These are phyloP conservation scores for Thelonectria discophora DNA, from an alignment of 2,329 filamentous ascomycete species.

Conservation along the genomic window DNA sequence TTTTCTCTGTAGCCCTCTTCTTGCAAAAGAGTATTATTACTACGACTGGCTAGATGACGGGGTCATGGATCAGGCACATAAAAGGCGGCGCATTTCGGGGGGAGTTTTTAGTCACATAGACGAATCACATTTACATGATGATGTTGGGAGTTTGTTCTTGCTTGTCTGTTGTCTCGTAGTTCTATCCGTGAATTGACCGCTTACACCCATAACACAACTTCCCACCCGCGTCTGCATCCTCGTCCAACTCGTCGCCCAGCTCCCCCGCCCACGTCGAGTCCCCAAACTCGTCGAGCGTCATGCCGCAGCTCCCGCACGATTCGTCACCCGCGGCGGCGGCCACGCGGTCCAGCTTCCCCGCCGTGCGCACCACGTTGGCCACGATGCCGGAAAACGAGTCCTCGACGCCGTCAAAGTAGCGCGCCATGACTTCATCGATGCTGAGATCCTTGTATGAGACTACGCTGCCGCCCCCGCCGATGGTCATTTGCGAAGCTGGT, in stretches of 20 bases:
- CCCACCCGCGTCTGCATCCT: constrained; percentile 15
- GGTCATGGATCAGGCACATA: constrained; percentile 38
- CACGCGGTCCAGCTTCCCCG: constrained; percentile 77
- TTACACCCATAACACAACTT: constrained; percentile 78
- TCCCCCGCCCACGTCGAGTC: constrained; percentile 71
- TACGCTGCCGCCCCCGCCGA: constrained; percentile 48
- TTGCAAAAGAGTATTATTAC: constrained; percentile 16
- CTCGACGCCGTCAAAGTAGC: constrained; percentile 86
- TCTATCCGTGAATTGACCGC: constrained; percentile 65
- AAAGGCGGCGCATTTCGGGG: constrained; percentile 38
- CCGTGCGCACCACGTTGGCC: constrained; percentile 92
- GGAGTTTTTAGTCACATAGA: constrained; percentile 36
- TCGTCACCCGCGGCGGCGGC: constrained; percentile 46
- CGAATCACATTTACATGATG: constrained; percentile 4
- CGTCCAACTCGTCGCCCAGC: constrained; percentile 58
- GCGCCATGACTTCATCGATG: constrained; percentile 88
- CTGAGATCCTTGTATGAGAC: constrained; percentile 79
- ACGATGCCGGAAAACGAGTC: constrained; percentile 89
- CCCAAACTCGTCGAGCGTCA: constrained; percentile 69
- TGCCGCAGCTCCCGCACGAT: constrained; percentile 73
- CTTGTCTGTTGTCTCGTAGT: constrained; percentile 9
- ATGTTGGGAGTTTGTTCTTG: constrained; percentile 29
- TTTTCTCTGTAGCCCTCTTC: constrained; percentile 13
- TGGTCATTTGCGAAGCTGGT: constrained; percentile 47
- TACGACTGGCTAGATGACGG: constrained; percentile 28